These are phyloP conservation scores for Fraxinus greggii DNA, from an alignment of 305 asterid species.

Conservation along the genomic window DNA sequence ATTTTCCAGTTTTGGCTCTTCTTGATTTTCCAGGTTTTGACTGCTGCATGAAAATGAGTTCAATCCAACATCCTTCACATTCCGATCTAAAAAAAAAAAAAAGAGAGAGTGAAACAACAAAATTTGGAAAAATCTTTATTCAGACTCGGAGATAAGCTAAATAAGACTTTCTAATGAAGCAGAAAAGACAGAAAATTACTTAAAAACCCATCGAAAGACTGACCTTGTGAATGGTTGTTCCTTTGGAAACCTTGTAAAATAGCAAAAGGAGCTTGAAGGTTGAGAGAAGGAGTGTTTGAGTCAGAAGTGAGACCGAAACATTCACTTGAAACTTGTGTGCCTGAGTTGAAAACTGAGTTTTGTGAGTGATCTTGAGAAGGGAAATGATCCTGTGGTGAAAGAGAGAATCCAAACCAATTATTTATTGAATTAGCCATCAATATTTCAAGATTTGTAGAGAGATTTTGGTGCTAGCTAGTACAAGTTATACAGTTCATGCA, in stretches of 20 bases:
- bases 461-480: not conserved
- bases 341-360: conserved; percentile 34
- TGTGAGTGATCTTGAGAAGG: conserved; percentile 40
- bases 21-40: conserved; percentile 34
- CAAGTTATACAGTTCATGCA: conserved; percentile 39
- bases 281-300: conserved; percentile 50
- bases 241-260: conserved; percentile 53
- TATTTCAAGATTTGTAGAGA: conserved; percentile 2
- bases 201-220: not conserved
- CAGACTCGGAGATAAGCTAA: not conserved
- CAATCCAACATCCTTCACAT: conserved; percentile 36
- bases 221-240: conserved; percentile 47
- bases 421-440: conserved; percentile 49
- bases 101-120: not conserved
- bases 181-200: not conserved
- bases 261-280: conserved; percentile 48
- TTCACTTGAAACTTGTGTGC: conserved; percentile 30
- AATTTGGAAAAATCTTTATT: not conserved
- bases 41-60: conserved; percentile 37
- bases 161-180: not conserved
- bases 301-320: conserved; percentile 55
- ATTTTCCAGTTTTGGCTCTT: conserved; percentile 66
- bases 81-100: conserved; percentile 52
- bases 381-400: conserved; percentile 47
- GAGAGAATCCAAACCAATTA: conserved; percentile 78